A percentile compares a stretch with the other conserved stretches of the same genome.
phyloP scores from a whole-genome alignment of 192 early-diverging fungal species.

The Dissophora globulifera region DNA sequence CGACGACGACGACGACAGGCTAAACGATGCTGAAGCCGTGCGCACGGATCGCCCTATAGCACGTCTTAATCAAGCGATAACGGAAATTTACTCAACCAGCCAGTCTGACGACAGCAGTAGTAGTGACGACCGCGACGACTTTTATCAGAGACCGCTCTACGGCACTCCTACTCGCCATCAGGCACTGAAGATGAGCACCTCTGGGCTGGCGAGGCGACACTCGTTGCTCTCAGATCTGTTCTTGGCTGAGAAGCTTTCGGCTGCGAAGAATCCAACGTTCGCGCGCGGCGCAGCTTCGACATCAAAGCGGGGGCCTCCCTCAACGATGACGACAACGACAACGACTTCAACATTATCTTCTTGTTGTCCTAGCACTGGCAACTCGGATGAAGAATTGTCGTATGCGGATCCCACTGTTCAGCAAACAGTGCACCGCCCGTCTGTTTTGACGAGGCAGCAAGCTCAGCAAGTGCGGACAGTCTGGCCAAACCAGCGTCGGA shows the following conservation, averaged over 20 bases:
- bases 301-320: too few species aligned
- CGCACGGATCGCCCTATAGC: too few species aligned
- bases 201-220: conserved; percentile 1
- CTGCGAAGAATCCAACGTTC: not conserved
- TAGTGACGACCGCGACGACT: too few species aligned
- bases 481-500: too few species aligned
- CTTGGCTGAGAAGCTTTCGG: conserved; percentile 13
- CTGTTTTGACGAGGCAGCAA: too few species aligned
- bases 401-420: not conserved
- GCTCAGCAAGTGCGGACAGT: too few species aligned
- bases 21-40: too few species aligned
- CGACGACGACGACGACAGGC: not conserved
- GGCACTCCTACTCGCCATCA: not conserved
- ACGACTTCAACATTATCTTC: not conserved
- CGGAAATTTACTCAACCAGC: too few species aligned
- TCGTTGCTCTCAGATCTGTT: conserved; percentile 17
- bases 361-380: not conserved
- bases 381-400: conserved; percentile 6
- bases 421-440: too few species aligned
- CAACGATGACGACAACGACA: not conserved
- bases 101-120: too few species aligned
- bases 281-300: not conserved
- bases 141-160: too few species aligned
- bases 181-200: not conserved
- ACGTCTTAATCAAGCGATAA: too few species aligned